Evolutionary conservation across 2,329 filamentous ascomycete genomes (phyloP).

Genomic region (Malbranchea zuffiana): DNA sequence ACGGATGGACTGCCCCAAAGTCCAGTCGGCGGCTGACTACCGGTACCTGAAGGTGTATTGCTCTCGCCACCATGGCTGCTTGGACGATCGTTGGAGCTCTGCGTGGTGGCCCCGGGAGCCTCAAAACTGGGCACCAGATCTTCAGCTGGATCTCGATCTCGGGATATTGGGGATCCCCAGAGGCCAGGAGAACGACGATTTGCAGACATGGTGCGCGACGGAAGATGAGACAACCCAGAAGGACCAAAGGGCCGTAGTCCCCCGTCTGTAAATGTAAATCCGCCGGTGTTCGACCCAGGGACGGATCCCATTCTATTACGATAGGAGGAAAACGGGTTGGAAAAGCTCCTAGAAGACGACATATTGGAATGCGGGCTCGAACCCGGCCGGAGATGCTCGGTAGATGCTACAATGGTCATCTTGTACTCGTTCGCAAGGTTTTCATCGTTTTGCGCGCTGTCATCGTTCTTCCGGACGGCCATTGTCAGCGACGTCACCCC

Average conservation of each 20-base stretch:
- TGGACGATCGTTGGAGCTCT: not conserved
- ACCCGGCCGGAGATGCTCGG: constrained; percentile 47
- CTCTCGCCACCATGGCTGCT: not conserved
- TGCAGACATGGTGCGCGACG: constrained; percentile 10
- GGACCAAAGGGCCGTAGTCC: not conserved
- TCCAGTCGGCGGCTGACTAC: constrained; percentile 25
- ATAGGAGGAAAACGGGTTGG: constrained; percentile 22
- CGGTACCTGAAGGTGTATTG: constrained; percentile 20
- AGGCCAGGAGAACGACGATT: constrained; percentile 23
- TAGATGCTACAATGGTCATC: constrained; percentile 49
- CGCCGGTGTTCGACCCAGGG: constrained; percentile 17
- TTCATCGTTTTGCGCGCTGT: constrained; percentile 3
- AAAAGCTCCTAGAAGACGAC: constrained; percentile 14
- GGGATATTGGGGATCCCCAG: constrained; percentile 25
- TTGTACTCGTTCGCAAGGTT: constrained; percentile 41
- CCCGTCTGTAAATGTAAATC: constrained; percentile 19
- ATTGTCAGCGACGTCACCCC: constrained; percentile 84
- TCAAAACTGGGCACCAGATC: constrained; percentile 31
- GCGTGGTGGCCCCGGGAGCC: constrained; percentile 9
- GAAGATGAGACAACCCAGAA: constrained; percentile 9
- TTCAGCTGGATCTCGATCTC: constrained; percentile 21
- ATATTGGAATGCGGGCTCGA: constrained; percentile 21
- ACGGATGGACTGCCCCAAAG: constrained; percentile 29
- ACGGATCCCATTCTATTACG: constrained; percentile 26
- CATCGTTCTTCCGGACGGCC: constrained; percentile 49